Evolutionary conservation across 2,329 filamentous ascomycete species (phyloP).

Genomic region (Neofusicoccum cordaticola): DNA sequence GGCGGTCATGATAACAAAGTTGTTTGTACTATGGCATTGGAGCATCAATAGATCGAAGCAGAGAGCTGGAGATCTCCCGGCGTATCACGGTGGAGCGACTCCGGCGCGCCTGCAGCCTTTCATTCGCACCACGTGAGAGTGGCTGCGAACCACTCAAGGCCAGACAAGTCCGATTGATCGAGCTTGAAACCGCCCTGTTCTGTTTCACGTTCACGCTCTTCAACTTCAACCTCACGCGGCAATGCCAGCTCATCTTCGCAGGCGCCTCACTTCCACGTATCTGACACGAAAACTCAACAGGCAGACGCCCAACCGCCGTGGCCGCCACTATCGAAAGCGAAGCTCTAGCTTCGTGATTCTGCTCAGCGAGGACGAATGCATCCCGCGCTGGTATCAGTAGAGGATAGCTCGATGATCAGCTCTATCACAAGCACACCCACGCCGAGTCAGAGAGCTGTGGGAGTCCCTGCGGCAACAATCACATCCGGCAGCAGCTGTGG

Average conservation of each 20-base stretch:
- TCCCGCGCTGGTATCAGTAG: neutral
- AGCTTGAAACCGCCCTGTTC: neutral
- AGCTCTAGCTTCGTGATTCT: neutral
- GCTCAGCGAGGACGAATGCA: neutral
- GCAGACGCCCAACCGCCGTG: neutral
- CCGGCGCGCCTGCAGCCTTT: neutral
- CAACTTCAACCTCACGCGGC: neutral
- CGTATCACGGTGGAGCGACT: neutral
- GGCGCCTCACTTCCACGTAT: slow-evolving; percentile 12
- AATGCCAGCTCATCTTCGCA: neutral
- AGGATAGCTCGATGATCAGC: slow-evolving; percentile 5
- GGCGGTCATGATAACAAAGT: neutral
- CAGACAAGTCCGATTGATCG: neutral
- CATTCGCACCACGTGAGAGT: neutral
- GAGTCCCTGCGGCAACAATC: slow-evolving; percentile 1
- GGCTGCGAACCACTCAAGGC: neutral
- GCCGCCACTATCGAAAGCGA: neutral
- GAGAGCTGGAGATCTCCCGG: slow-evolving; percentile 8
- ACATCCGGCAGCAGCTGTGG: neutral
- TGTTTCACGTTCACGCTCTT: neutral
- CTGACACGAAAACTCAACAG: neutral
- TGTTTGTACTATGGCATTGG: neutral
- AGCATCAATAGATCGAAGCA: slow-evolving; percentile 8
- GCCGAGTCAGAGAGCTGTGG: slow-evolving; percentile 2
- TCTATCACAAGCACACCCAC: slow-evolving; percentile 4